Evolutionary conservation across 768 basidiomycete species (phyloP), one percentile per base, ranked within the genome.

Genomic region (Asterophora lycoperdoides): DNA sequence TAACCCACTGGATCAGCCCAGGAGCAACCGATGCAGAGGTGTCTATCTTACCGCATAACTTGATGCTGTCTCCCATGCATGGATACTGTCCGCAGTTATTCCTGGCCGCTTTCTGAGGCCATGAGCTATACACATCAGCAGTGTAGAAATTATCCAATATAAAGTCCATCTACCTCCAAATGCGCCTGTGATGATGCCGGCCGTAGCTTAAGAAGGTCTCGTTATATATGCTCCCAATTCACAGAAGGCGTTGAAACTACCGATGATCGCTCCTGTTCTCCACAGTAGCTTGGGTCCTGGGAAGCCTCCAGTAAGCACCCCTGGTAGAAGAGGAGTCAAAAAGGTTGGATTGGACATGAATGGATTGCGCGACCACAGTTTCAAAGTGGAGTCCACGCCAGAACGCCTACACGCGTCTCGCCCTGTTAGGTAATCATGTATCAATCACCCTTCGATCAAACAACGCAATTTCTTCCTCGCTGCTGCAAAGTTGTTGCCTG

Each of bases 41-140:
- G 9, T 3, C 2, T 6, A 13, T 59, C 76, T 32, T 61, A 88
- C 85, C 56, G 79, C 74, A 62, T 87, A 89, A 52, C 71, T 69
- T 6, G 83, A 68, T 5, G 83, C 87, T 15, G 75, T 82, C 51
- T 69, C 67, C 78, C 82, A 88, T n/a, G 79, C 77, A 14, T 75
- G 68, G 5, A 86, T 61, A 19, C 72, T 69, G 17, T 80, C 81
- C 8, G 71, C 42, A 7, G 80, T 77, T 7, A 80, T 70, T 0
- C 74, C 75, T 14, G 66, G 58, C 37, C 69, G 64, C n/a, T 65
- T 61, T 52, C 73, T 73, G 47, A 89, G 70, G 9, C 67, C 79
- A 62, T 89, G 86, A 9, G 81, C 69, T 73, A 46, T 39, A 14
- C 36, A 41, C 17, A 18, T 50, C 46, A 15, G 23, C 34, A 13